A percentile compares a stretch with the other conserved stretches of the same genome.
These are phyloP conservation scores for Irpex rosettiformis DNA, from an alignment of 1,284 basidiomycete genomes.

Conservation along the genomic window DNA sequence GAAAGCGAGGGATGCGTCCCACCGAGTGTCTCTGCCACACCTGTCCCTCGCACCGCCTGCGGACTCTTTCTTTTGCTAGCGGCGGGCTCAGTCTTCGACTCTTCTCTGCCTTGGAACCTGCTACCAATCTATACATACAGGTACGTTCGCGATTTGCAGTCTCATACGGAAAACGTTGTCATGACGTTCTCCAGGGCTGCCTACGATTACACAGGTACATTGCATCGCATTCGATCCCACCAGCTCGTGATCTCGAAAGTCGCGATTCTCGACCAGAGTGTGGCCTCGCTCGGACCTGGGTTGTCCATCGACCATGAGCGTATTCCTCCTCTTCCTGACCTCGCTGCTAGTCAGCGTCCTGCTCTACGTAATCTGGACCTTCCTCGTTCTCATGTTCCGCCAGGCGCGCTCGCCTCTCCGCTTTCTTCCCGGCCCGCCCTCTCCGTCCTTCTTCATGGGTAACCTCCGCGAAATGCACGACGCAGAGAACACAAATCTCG, in stretches of 20 bases:
- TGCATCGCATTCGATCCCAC: neutral
- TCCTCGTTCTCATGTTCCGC: slow-evolving; percentile 32
- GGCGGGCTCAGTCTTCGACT: too few relatives aligned
- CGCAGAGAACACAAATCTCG: slow-evolving; percentile 52
- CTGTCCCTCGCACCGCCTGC: neutral
- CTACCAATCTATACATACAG: too few relatives aligned
- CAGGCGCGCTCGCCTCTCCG: slow-evolving; percentile 37
- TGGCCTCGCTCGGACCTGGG: neutral
- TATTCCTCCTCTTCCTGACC: slow-evolving; percentile 17
- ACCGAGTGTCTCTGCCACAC: neutral
- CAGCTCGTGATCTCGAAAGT: neutral
- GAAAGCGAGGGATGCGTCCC: neutral
- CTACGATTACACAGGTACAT: neutral
- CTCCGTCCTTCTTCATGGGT: slow-evolving; percentile 47
- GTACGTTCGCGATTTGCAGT: too few relatives aligned
- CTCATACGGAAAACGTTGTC: neutral
- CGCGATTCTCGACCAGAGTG: neutral
- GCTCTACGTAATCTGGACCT: slow-evolving; percentile 28
- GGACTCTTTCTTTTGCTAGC: neutral
- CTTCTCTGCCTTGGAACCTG: too few relatives aligned
- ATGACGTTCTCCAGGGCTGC: neutral
- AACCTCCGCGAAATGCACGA: slow-evolving; percentile 55
- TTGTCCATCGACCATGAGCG: neutral
- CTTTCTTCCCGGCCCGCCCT: slow-evolving; percentile 35
- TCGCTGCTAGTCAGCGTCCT: slow-evolving; percentile 5